Base-by-base conservation (phyloP, 1,284 basidiomycete species). In the Cryptococcus maquisensis region DNA sequence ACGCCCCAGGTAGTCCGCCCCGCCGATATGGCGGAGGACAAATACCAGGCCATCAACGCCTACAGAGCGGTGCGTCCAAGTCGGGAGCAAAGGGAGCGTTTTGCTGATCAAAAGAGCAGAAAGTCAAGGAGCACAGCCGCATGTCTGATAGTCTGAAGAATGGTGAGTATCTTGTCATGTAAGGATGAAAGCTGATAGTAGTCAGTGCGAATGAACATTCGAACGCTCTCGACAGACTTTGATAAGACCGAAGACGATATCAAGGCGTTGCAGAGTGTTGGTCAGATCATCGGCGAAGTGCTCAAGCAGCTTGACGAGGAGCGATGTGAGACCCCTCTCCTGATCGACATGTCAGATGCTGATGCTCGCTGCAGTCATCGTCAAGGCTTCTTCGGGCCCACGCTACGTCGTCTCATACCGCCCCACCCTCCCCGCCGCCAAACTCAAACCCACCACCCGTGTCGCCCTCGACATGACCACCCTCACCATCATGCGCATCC, bases 391-490 rank as follows among this genome's bases (percentile, higher is more conserved):
- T 0, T 95, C 91, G 16, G 96, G 96, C 2, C 96, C 96, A 16
- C 88, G 96, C 63, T 99, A 99, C 73, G 94, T 98, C 39, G 96
- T 99, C n/a, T 98, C 95, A 2, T 97, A 92, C 75, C 86, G 96
- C 51, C 92, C 93, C 10, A 86, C 90, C 9, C 82, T 97, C 46
- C 90, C 94, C n/a, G 86, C 86, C 49, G 82, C 84, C 46, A 98
- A 98, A 77, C 86, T 99, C 59, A 98, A 98, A 78, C 79, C 89
- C 26, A 92, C 92, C 51, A 91, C 91, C 10, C 89, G 96, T 62
- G 96, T 99, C 58, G 95, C 93, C 57, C 84, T 99, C 49, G 96
- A 99, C 76, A 98, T 98, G 96, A 99, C 96, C 2, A 98, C 96
- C 1, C 81, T 98, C 38, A 98, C 96, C 8, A 93, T 99, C 73